These are phyloP conservation scores for Theileria sp. DNA, from an alignment of 169 alveolate species.

Conservation along the genomic window DNA sequence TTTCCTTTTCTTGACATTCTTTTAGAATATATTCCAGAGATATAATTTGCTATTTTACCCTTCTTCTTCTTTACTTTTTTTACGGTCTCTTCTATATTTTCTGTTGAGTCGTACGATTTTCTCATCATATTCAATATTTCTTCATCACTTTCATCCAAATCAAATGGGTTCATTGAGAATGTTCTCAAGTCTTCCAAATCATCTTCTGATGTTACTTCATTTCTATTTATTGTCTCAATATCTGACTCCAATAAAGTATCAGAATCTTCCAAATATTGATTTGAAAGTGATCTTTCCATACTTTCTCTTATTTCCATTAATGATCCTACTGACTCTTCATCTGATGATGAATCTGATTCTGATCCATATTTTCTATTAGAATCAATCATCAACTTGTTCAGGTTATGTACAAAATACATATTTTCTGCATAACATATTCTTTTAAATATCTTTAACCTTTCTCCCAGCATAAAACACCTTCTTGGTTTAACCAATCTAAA, in stretches of 20 bases:
- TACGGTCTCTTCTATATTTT: background rate
- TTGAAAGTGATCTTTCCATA: background rate
- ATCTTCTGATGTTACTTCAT: background rate
- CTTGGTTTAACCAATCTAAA: background rate
- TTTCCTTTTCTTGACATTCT: conserved; percentile 21
- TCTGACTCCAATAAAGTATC: conserved; percentile 1
- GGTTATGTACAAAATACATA: background rate
- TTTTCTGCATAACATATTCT: conserved; percentile 7
- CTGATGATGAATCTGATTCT: background rate
- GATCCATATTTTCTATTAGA: background rate
- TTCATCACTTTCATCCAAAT: conserved; percentile 12
- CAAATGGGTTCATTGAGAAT: conserved; percentile 14
- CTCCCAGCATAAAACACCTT: conserved; percentile 17
- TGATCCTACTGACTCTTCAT: conserved; percentile 2
- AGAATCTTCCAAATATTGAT: conserved; percentile 12
- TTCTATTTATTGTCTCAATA: background rate
- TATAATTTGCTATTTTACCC: conserved; percentile 5
- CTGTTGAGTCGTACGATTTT: background rate
- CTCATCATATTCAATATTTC: conserved; percentile 16
- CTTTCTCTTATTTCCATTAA: background rate
- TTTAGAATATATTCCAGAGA: conserved; percentile 4
- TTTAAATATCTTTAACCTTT: conserved; percentile 13
- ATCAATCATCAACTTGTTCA: conserved; percentile 6
- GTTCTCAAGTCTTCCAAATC: conserved; percentile 3
- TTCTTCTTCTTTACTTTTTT: conserved; percentile 15